Percentiles rank a stretch among this genome's conserved stretches.
These are phyloP conservation scores for Marasmius fiardii DNA, from an alignment of 1,284 basidiomycete species.

Conservation along the genomic window DNA sequence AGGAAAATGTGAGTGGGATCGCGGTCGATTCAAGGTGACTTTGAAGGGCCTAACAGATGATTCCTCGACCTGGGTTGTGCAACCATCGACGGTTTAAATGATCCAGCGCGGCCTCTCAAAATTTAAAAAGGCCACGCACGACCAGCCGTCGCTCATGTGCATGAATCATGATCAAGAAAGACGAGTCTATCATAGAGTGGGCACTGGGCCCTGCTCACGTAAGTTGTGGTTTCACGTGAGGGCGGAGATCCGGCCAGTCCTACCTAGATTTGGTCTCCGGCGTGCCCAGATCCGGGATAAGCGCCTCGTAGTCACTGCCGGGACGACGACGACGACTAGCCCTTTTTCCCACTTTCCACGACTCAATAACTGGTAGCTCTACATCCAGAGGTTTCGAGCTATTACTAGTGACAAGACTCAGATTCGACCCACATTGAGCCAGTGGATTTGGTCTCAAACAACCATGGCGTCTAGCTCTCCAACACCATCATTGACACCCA, in stretches of 20 bases:
- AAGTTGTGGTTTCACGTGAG: neutral
- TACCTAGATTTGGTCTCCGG: neutral
- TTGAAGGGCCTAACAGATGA: too few relatives aligned
- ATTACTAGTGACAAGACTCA: too few relatives aligned
- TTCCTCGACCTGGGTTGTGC: too few relatives aligned
- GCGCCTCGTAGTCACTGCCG: neutral
- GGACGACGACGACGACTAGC: neutral
- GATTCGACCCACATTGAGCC: neutral
- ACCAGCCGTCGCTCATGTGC: too few relatives aligned
- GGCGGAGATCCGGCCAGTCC: neutral
- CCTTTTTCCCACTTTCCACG: neutral
- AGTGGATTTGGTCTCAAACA: neutral
- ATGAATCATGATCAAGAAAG: too few relatives aligned
- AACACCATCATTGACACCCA: conserved; percentile 50
- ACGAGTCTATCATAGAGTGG: too few relatives aligned
- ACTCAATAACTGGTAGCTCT: neutral
- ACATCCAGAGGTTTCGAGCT: neutral
- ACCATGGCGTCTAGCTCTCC: conserved; percentile 12
- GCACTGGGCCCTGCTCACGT: neutral
- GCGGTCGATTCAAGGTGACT: too few relatives aligned
- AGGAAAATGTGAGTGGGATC: too few relatives aligned
- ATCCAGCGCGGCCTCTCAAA: too few relatives aligned
- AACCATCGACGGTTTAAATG: too few relatives aligned
- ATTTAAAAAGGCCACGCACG: too few relatives aligned
- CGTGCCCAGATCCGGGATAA: neutral